Conservation (phyloP, 2,329 filamentous ascomycete genomes). For the Alternaria solani region DNA sequence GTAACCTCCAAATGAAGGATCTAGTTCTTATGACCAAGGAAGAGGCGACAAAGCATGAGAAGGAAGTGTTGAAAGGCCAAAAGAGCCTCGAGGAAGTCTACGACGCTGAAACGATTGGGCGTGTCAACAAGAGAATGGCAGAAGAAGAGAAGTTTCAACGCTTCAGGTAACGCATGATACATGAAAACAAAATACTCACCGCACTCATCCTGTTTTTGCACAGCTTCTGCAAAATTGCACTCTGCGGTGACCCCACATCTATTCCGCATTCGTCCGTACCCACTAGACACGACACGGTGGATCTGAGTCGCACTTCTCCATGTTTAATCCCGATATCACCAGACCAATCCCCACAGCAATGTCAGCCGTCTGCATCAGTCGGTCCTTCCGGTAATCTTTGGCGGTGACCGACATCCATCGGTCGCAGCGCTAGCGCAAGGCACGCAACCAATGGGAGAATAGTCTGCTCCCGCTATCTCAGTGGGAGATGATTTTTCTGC, state of each 20-base stretch:
- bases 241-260: background rate
- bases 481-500: slow-evolving; percentile 3
- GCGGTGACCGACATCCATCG: slow-evolving; percentile 5
- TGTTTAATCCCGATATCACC: slow-evolving; percentile 7
- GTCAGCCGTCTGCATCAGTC: slow-evolving; percentile 2
- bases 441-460: slow-evolving; percentile 14
- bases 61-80: slow-evolving; percentile 74
- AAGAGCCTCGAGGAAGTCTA: slow-evolving; percentile 78
- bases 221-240: background rate
- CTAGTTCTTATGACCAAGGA: slow-evolving; percentile 94
- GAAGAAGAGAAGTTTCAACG: slow-evolving; percentile 69
- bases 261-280: background rate
- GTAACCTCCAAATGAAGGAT: slow-evolving; percentile 72
- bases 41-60: slow-evolving; percentile 81
- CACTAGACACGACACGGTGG: background rate
- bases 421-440: slow-evolving; percentile 6
- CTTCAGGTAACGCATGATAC: slow-evolving; percentile 52
- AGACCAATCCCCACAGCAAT: background rate
- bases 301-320: background rate
- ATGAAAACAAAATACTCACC: background rate
- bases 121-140: slow-evolving; percentile 70
- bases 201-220: background rate
- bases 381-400: background rate
- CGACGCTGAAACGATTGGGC: slow-evolving; percentile 69
- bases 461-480: slow-evolving; percentile 3